phyloP scores from a whole-genome alignment of 208 protist genomes.

The Leishmania martiniquensis region DNA sequence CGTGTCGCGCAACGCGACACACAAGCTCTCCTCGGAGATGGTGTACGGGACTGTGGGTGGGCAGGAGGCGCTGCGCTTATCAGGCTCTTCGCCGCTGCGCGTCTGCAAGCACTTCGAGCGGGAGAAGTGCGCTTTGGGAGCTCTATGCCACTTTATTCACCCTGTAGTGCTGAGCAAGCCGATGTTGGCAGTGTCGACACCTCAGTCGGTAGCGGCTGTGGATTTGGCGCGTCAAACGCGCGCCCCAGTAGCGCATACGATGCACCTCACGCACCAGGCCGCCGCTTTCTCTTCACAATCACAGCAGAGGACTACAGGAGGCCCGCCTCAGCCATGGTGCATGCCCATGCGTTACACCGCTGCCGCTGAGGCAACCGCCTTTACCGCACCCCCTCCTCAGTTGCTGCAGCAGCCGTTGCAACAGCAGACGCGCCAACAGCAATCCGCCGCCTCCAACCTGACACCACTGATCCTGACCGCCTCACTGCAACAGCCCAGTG shows the following conservation, averaged over 20 bases:
- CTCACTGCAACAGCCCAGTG: constrained; percentile 14
- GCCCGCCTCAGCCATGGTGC: no score
- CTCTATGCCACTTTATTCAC: constrained; percentile 70
- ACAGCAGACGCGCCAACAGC: not conserved
- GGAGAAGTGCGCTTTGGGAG: constrained; percentile 63
- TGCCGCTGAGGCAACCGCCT: not conserved
- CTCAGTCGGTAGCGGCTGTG: not conserved
- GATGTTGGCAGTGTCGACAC: not conserved
- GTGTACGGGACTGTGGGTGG: constrained; percentile 60
- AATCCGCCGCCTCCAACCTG: not conserved
- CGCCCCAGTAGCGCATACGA: not conserved
- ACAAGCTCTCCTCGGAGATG: constrained; percentile 41
- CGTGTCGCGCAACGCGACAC: not conserved
- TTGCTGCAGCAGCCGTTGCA: not conserved
- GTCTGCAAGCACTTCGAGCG: constrained; percentile 74
- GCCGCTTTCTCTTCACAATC: no score
- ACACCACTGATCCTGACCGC: constrained; percentile 6
- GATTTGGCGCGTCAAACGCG: not conserved
- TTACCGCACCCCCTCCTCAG: not conserved
- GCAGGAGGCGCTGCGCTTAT: constrained; percentile 40
- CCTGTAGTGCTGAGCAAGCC: constrained; percentile 40
- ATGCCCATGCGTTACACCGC: not conserved
- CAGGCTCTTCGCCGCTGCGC: constrained; percentile 42
- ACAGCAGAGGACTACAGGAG: no score
- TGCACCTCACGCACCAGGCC: no score